Conservation (phyloP, 1,139 yeast genomes). For the Arxiozyma telluris region DNA sequence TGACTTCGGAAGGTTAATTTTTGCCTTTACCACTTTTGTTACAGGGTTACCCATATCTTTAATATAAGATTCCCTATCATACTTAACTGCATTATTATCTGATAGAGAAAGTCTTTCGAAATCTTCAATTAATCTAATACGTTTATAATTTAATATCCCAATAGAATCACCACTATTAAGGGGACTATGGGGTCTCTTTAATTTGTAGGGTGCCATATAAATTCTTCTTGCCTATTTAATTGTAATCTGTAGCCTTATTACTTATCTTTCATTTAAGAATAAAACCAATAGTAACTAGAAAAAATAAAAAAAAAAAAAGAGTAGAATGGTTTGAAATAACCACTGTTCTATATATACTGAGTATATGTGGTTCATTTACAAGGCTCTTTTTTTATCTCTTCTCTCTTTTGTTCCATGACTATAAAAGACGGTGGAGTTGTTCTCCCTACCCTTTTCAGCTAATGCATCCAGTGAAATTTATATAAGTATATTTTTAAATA, state of each 20-base stretch:
- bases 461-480: too few relatives aligned
- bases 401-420: background rate
- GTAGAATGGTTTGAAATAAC: too few relatives aligned
- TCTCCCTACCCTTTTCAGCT: too few relatives aligned
- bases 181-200: constrained; percentile 24
- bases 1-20: constrained; percentile 7
- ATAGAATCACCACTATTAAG: background rate
- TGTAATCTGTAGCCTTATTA: background rate
- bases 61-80: background rate
- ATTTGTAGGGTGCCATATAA: background rate
- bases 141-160: constrained; percentile 21
- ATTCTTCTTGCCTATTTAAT: background rate
- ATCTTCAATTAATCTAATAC: constrained; percentile 23
- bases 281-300: too few relatives aligned
- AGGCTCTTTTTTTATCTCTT: background rate
- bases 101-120: constrained; percentile 22
- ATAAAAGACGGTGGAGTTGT: too few relatives aligned
- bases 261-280: background rate
- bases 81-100: background rate
- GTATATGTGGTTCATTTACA: background rate
- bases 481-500: too few relatives aligned
- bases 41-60: constrained; percentile 3
- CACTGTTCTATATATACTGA: background rate
- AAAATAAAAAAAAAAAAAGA: too few relatives aligned
- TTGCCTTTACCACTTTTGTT: constrained; percentile 5